Evolutionary conservation across 768 basidiomycete species (phyloP).

Genomic region (Suillus discolor): DNA sequence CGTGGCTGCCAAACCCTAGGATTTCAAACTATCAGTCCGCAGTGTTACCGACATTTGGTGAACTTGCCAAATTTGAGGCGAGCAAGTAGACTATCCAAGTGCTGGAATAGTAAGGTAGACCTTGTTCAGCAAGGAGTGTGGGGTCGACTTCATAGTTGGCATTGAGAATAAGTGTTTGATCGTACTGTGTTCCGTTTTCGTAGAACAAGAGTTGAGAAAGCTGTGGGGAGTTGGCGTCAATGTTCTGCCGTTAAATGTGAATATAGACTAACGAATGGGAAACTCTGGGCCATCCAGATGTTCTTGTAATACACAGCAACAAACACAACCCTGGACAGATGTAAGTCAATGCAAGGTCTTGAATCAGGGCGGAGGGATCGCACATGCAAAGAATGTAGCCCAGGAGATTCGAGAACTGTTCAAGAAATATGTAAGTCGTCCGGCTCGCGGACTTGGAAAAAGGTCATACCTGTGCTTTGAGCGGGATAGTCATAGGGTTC

Average conservation of each 20-base stretch:
- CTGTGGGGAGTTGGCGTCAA: conserved; percentile 17
- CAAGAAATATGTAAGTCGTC: background rate
- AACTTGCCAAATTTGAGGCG: conserved; percentile 38
- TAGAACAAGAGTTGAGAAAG: conserved; percentile 45
- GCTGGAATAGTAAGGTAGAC: conserved; percentile 41
- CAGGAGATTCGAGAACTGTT: conserved; percentile 43
- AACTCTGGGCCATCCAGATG: conserved; percentile 54
- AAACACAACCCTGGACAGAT: conserved; percentile 25
- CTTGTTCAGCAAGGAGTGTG: conserved; percentile 41
- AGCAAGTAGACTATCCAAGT: conserved; percentile 50
- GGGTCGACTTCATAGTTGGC: conserved; percentile 44
- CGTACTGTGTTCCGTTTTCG: conserved; percentile 48
- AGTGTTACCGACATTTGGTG: background rate
- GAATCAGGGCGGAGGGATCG: conserved; percentile 9
- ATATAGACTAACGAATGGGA: conserved; percentile 47
- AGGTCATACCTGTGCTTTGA: conserved; percentile 41
- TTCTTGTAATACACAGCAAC: conserved; percentile 40
- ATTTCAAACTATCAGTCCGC: background rate
- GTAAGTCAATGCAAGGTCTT: conserved; percentile 1
- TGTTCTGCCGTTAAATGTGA: conserved; percentile 8
- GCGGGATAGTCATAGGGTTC: conserved; percentile 53
- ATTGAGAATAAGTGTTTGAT: conserved; percentile 49
- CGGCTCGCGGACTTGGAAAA: background rate
- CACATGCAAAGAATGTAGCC: conserved; percentile 55
- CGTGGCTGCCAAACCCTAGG: conserved; percentile 45